phyloP scores from a whole-genome alignment of 345 rosid genomes.

The Gossypium stocksii region DNA sequence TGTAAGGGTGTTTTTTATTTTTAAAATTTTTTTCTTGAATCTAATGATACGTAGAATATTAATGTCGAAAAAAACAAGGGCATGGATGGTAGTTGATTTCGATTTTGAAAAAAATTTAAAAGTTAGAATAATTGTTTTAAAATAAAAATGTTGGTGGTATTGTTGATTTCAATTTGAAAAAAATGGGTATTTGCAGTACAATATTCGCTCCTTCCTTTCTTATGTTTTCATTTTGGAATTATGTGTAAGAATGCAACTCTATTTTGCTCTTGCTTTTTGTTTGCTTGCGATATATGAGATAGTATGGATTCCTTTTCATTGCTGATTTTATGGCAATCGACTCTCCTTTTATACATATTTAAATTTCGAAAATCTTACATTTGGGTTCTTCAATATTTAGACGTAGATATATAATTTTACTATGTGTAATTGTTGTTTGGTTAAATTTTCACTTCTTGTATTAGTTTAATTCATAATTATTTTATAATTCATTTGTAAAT shows the following conservation, averaged over 20 bases:
- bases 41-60: neutral
- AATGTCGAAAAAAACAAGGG: neutral
- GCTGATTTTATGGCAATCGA: neutral
- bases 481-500: too few species aligned
- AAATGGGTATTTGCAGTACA: conserved; percentile 5
- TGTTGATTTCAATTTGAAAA: conserved; percentile 3
- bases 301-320: neutral
- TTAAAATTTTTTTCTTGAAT: too few species aligned
- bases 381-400: too few species aligned
- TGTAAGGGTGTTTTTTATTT: neutral
- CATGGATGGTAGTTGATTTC: neutral
- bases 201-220: neutral
- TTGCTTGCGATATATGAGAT: too few species aligned
- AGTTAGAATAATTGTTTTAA: neutral
- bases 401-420: too few species aligned
- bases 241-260: neutral
- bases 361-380: too few species aligned
- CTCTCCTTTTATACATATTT: too few species aligned
- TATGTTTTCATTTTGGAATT: neutral
- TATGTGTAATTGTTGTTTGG: too few species aligned
- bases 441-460: too few species aligned
- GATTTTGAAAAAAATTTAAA: neutral
- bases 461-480: too few species aligned
- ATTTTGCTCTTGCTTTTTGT: neutral
- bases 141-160: neutral